Conservation (phyloP, 2,329 filamentous ascomycete species). For the Curvularia hawaiiensis region DNA sequence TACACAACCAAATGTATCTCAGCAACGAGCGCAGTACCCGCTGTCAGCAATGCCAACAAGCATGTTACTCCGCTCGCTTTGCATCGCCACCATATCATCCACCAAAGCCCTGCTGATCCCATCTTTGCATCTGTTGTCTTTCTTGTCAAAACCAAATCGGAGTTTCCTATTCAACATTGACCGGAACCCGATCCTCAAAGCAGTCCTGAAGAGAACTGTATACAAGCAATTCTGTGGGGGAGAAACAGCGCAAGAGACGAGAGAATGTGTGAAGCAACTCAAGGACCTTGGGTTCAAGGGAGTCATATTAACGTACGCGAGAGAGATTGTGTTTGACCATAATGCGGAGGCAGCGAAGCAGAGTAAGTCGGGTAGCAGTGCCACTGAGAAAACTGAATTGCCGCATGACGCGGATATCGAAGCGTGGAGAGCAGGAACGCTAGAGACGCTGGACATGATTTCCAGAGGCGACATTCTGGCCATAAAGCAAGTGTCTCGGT, state of each 20-base stretch:
- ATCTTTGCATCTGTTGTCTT: conserved; percentile 46
- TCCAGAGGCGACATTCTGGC: conserved; percentile 40
- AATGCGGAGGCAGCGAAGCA: conserved; percentile 30
- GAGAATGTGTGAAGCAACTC: conserved; percentile 62
- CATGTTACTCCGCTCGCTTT: conserved; percentile 39
- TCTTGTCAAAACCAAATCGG: conserved; percentile 47
- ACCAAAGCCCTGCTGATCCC: conserved; percentile 50
- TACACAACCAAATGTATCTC: conserved; percentile 10
- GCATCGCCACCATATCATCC: conserved; percentile 55
- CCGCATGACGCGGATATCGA: conserved; percentile 44
- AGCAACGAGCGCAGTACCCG: conserved; percentile 19
- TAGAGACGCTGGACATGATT: conserved; percentile 39
- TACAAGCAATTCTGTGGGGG: conserved; percentile 93
- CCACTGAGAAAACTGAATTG: conserved; percentile 4
- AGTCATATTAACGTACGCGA: conserved; percentile 83
- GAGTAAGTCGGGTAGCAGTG: conserved; percentile 20
- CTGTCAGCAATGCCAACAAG: conserved; percentile 34
- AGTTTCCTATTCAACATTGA: conserved; percentile 64
- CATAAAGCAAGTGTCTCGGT: conserved; percentile 30
- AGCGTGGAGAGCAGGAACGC: conserved; percentile 35
- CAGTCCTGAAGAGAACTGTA: conserved; percentile 77
- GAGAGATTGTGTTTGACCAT: conserved; percentile 61
- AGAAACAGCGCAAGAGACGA: conserved; percentile 71
- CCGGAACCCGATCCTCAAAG: conserved; percentile 73
- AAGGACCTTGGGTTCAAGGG: conserved; percentile 79